Percentiles rank a stretch among this genome's conserved stretches.
Conservation (phyloP, 495 filamentous ascomycete genomes). For the Acidomyces sp. region DNA sequence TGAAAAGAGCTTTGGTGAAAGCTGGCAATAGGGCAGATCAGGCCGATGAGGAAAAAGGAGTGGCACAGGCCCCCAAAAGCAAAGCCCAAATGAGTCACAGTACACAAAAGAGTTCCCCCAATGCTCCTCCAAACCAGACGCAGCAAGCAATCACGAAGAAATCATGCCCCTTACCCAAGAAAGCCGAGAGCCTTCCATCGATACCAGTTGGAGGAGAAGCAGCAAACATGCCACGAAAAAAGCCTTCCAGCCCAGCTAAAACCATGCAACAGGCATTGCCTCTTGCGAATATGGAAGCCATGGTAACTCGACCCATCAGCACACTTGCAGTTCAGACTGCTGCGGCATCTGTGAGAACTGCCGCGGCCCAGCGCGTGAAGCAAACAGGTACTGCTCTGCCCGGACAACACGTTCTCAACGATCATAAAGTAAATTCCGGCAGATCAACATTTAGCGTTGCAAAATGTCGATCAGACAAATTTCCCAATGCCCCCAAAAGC, state of each 20-base stretch:
- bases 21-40: no score
- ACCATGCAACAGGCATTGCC: slow-evolving; percentile 12
- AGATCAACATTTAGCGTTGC: no score
- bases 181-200: slow-evolving; percentile 8
- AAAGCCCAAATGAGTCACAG: not conserved
- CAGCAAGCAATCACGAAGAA: slow-evolving; percentile 12
- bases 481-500: slow-evolving; percentile 1
- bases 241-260: not conserved
- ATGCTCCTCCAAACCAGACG: slow-evolving; percentile 3
- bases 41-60: slow-evolving; percentile 7
- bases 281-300: slow-evolving; percentile 14
- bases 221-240: slow-evolving; percentile 1
- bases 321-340: slow-evolving; percentile 16
- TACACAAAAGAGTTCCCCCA: slow-evolving; percentile 3
- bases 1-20: slow-evolving; percentile 4
- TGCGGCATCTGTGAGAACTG: slow-evolving; percentile 5
- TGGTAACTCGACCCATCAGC: slow-evolving; percentile 17
- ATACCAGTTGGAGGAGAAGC: slow-evolving; percentile 10
- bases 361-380: slow-evolving; percentile 14
- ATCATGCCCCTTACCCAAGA: no score
- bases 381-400: slow-evolving; percentile 14
- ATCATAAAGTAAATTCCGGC: no score
- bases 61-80: slow-evolving; percentile 4
- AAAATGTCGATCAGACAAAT: no score
- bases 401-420: slow-evolving; percentile 4